phyloP scores from a whole-genome alignment of 345 rosid species.

The Crucihimalaya himalaica region DNA sequence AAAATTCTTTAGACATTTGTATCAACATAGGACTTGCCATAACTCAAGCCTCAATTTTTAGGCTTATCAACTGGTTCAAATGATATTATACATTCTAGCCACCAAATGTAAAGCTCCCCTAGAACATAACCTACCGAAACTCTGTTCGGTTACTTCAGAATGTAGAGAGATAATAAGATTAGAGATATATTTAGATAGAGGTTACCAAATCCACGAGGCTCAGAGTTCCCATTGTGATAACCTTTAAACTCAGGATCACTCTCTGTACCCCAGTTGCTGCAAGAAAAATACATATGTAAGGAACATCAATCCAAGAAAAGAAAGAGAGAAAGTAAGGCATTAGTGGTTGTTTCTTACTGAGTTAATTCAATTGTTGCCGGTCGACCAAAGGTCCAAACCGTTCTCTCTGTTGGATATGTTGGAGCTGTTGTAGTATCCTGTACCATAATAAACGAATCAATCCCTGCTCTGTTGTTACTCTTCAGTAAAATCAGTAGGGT shows the following conservation, averaged over 20 bases:
- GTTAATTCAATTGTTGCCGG: conserved; percentile 88
- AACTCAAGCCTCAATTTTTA: not conserved
- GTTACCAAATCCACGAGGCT: conserved; percentile 91
- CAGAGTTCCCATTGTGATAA: conserved; percentile 91
- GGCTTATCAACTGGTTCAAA: not conserved
- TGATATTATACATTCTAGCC: not conserved
- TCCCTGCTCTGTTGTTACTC: not conserved
- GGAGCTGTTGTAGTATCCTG: conserved; percentile 81
- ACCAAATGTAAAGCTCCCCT: not conserved
- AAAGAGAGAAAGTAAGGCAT: conserved; percentile 1
- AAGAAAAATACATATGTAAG: conserved; percentile 31
- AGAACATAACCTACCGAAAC: not conserved
- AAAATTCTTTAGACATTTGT: not conserved
- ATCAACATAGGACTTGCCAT: not conserved
- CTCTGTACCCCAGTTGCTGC: conserved; percentile 97
- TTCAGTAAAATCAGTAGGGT: not conserved
- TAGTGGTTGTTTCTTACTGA: conserved; percentile 54
- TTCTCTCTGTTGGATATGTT: conserved; percentile 68
- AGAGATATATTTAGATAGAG: not conserved
- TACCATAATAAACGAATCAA: conserved; percentile 25
- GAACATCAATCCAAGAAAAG: conserved; percentile 1
- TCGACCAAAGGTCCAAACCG: conserved; percentile 78
- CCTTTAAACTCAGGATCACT: conserved; percentile 87
- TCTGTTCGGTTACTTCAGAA: not conserved
- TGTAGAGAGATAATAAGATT: conserved; percentile 10